phyloP scores from a whole-genome alignment of 768 basidiomycete genomes.

The Mycena pura region DNA sequence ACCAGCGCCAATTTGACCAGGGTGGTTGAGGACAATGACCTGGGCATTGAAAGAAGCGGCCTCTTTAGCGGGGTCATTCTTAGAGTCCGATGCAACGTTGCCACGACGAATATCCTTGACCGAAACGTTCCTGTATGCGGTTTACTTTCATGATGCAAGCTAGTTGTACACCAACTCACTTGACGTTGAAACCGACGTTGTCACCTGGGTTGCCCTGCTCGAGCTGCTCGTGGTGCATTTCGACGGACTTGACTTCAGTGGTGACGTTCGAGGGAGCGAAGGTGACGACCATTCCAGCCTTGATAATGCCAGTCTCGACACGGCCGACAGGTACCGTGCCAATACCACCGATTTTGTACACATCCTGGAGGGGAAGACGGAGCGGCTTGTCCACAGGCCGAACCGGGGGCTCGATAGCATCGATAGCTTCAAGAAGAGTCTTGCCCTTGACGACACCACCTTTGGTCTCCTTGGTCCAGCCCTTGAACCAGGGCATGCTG shows the following conservation, averaged over 20 bases:
- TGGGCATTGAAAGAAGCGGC: conserved; percentile 99
- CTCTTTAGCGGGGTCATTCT: conserved; percentile 99
- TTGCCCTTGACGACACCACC: conserved; percentile 93
- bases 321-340: conserved; percentile 99
- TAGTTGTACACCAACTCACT: conserved; percentile 54
- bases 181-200: conserved; percentile 99
- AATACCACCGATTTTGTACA: conserved; percentile 99
- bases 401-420: conserved; percentile 96
- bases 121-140: conserved; percentile 85
- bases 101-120: conserved; percentile 99
- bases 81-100: conserved; percentile 99
- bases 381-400: conserved; percentile 99
- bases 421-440: conserved; percentile 99
- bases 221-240: conserved; percentile 99
- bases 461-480: conserved; percentile 98
- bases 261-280: conserved; percentile 98
- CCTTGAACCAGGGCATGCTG: conserved; percentile 99
- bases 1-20: conserved; percentile 99
- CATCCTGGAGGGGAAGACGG: conserved; percentile 99
- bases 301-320: conserved; percentile 99
- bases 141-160: neutral
- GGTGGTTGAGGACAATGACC: conserved; percentile 99
- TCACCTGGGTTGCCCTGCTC: conserved; percentile 94
- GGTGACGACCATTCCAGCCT: conserved; percentile 98
- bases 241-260: conserved; percentile 99